Evolutionary conservation across 1,139 yeast genomes (phyloP), one percentile per base, ranked within the genome.

Genomic region (Kurtzmaniella quercitrusa): DNA sequence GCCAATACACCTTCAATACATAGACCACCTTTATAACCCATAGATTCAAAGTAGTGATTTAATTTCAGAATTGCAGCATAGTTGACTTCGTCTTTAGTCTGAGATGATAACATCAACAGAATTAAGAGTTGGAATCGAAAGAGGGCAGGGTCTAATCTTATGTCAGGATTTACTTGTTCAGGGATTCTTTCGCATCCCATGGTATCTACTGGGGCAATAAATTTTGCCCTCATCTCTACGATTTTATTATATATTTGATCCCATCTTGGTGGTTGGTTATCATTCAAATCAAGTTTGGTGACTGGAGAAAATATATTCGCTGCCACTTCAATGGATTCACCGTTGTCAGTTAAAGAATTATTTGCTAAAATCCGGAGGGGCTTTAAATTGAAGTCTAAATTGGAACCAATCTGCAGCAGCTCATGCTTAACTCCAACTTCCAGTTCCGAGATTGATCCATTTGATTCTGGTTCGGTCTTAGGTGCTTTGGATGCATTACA

Each of bases 141-240:
- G 21, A 66, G 58, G 50, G 62, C 52, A 0, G 82, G 80, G 40
- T 66, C 56, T 1, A 40, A 38, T 42, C 56, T 53, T 12, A 71
- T 51, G 10, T 58, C 56, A 1, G 70, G 68, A 17, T 59, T 60
- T 37, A 73, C 63, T 25, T 74, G 59, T 37, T 73, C 69, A 0
- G 95, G 93, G 41, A 89, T 75, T 41, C 82, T 68, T 40, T 86
- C 93, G 61, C 96, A 89, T 2, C 97, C 97, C 77, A 88, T 83
- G 0, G 82, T 73, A 59, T 91, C 98, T 1, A 91, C 97, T 0
- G 97, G 96, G 0, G 97, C 82, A 15, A 68, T 60, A 23, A 83
- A 72, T 46, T 73, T 69, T 8, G 75, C 55, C 48, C 96, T 69
- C 91, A 88, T 85, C 25, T 62, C 63, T 39, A 82, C 82, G 37